phyloP scores from a whole-genome alignment of 805 yeast species.

The Kluyveromyces nonfermentans region DNA sequence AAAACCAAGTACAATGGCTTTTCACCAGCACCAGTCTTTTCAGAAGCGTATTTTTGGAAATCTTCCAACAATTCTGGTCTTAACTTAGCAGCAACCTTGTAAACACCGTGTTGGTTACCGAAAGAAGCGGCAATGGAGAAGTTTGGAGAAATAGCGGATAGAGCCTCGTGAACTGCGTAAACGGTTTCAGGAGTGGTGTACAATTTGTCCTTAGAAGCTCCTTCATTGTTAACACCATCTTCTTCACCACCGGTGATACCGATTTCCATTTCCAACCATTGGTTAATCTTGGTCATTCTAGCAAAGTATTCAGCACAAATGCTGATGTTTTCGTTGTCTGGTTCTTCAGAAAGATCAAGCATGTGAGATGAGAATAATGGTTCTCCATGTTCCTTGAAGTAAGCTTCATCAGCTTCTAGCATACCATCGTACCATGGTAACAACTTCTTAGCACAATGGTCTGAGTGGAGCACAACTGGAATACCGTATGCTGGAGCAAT shows the following conservation, averaged over 20 bases:
- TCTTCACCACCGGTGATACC: constrained; percentile 99
- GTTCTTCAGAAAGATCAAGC: constrained; percentile 95
- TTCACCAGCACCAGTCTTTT: constrained; percentile 39
- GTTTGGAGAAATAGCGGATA: constrained; percentile 87
- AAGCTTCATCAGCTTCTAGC: constrained; percentile 93
- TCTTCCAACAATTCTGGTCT: constrained; percentile 90
- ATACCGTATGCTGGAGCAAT: constrained; percentile 94
- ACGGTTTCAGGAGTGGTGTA: constrained; percentile 97
- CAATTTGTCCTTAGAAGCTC: constrained; percentile 74
- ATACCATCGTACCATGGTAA: constrained; percentile 98
- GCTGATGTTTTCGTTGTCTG: constrained; percentile 90
- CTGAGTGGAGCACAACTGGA: constrained; percentile 95
- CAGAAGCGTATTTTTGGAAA: constrained; percentile 83
- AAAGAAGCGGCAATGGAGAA: constrained; percentile 99
- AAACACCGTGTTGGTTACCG: constrained; percentile 99
- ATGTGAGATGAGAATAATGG: constrained; percentile 98
- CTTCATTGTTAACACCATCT: constrained; percentile 99
- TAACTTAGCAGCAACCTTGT: constrained; percentile 96
- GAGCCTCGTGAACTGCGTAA: constrained; percentile 81
- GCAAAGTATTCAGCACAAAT: constrained; percentile 91
- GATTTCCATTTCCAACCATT: constrained; percentile 99
- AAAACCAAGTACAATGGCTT: constrained; percentile 92
- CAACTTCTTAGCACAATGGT: constrained; percentile 97
- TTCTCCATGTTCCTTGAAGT: constrained; percentile 77
- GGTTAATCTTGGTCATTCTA: constrained; percentile 88